Conservation (phyloP, 192 early-diverging fungal species). For the Ambispora gerdemannii region DNA sequence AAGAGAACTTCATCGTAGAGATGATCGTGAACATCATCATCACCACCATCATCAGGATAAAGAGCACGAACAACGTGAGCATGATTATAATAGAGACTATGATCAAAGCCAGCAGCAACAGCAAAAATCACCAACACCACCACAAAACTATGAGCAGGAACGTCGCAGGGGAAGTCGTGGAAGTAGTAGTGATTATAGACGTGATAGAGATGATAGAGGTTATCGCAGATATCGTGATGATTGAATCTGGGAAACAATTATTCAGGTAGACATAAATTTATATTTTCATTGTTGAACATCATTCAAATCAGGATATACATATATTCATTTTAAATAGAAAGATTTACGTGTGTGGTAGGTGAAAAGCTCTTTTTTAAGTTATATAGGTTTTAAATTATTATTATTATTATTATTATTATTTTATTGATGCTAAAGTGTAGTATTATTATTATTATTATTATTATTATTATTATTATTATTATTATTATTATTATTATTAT, state of each 20-base stretch:
- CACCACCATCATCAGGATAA: slow-evolving; percentile 9
- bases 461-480: too few relatives aligned
- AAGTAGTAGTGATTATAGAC: slow-evolving; percentile 12
- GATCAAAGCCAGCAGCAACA: slow-evolving; percentile 30
- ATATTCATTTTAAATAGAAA: too few relatives aligned
- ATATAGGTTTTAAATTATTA: too few relatives aligned
- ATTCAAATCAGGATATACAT: too few relatives aligned
- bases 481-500: too few relatives aligned
- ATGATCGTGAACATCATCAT: slow-evolving; percentile 22
- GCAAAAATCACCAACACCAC: too few relatives aligned
- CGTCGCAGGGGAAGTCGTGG: not conserved
- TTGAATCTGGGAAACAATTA: slow-evolving; percentile 1
- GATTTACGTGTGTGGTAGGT: too few relatives aligned
- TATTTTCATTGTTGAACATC: not conserved
- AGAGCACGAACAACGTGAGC: slow-evolving; percentile 10
- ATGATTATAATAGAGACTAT: slow-evolving; percentile 34
- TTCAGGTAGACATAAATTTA: not conserved
- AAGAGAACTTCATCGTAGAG: slow-evolving; percentile 37
- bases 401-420: too few relatives aligned
- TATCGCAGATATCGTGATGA: slow-evolving; percentile 20
- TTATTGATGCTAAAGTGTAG: too few relatives aligned
- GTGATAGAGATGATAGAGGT: slow-evolving; percentile 16
- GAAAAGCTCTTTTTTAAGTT: too few relatives aligned
- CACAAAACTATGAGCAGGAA: not conserved
- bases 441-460: too few relatives aligned